A percentile compares a stretch with the other conserved stretches of the same genome.
Conservation (phyloP, 139 green algal genomes). For the Chlamydomonas sp. region DNA sequence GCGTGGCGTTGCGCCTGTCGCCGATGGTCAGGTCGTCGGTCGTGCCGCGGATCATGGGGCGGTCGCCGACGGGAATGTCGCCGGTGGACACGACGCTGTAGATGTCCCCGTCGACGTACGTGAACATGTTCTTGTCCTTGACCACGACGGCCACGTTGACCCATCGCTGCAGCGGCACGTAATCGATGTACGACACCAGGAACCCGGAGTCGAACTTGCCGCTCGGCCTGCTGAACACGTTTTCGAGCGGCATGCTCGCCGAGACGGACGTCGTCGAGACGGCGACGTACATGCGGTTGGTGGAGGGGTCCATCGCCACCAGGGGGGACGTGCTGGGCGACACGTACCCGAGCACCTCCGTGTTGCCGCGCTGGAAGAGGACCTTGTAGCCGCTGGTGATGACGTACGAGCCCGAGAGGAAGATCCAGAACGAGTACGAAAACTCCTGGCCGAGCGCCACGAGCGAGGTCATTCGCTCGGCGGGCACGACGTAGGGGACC, state of each 20-base stretch:
- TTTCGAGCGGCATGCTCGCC: neutral
- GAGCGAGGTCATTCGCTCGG: neutral
- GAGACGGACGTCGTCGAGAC: neutral
- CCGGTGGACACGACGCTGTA: conserved; percentile 11
- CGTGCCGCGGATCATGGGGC: neutral
- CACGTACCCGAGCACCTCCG: neutral
- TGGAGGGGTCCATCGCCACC: neutral
- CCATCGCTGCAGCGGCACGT: conserved; percentile 20
- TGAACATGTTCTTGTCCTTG: conserved; percentile 7
- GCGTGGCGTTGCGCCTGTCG: neutral
- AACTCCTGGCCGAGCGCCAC: neutral
- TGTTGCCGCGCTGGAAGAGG: neutral
- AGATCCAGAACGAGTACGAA: conserved; percentile 7
- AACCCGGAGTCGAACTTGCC: neutral
- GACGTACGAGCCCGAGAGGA: neutral
- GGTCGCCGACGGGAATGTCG: neutral
- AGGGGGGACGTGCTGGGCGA: neutral
- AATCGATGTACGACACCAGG: conserved; percentile 11
- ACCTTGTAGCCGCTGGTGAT: neutral
- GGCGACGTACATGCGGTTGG: conserved; percentile 11
- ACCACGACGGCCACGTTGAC: conserved; percentile 7
- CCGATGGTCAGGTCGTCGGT: conserved; percentile 1
- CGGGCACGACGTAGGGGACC: neutral
- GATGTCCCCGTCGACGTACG: conserved; percentile 13
- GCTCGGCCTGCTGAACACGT: neutral